Percentiles rank a stretch among this genome's conserved stretches.
Conservation (phyloP, 164 flowering plant species). For the Liquidambar formosana region DNA sequence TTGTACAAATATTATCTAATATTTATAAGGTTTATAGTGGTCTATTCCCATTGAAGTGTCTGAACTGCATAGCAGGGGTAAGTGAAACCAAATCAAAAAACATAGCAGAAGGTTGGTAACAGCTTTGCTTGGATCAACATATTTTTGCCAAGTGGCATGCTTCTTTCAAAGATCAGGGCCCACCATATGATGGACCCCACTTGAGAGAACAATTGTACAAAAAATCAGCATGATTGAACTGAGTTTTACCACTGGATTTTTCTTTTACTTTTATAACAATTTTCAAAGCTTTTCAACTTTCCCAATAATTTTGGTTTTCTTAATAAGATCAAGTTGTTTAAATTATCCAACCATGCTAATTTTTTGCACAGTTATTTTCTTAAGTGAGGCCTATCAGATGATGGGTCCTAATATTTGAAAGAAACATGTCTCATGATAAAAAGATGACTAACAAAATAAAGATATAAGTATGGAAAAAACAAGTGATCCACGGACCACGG, state of each 20-base stretch:
- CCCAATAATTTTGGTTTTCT: not conserved
- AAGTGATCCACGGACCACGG: too few species aligned
- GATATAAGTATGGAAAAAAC: not conserved
- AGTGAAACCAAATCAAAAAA: not conserved
- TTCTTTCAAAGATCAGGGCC: not conserved
- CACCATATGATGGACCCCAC: not conserved
- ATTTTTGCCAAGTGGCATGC: not conserved
- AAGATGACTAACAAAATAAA: not conserved
- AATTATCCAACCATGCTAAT: slow-evolving; percentile 2
- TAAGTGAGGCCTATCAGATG: not conserved
- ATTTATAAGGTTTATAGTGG: too few species aligned
- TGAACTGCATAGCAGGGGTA: not conserved
- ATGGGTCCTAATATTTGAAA: not conserved
- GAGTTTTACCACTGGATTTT: not conserved
- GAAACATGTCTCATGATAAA: not conserved
- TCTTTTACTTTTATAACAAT: not conserved
- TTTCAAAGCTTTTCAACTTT: too few species aligned
- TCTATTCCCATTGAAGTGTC: too few species aligned
- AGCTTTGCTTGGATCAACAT: not conserved
- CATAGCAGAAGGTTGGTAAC: not conserved
- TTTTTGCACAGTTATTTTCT: not conserved
- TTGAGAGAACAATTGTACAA: not conserved
- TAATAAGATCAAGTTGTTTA: not conserved
- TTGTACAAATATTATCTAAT: too few species aligned
- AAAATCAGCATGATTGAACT: not conserved